Evolutionary conservation across 75 land plant genomes (phyloP), one percentile per base, ranked within the genome.

Genomic region (Pinus taeda): DNA sequence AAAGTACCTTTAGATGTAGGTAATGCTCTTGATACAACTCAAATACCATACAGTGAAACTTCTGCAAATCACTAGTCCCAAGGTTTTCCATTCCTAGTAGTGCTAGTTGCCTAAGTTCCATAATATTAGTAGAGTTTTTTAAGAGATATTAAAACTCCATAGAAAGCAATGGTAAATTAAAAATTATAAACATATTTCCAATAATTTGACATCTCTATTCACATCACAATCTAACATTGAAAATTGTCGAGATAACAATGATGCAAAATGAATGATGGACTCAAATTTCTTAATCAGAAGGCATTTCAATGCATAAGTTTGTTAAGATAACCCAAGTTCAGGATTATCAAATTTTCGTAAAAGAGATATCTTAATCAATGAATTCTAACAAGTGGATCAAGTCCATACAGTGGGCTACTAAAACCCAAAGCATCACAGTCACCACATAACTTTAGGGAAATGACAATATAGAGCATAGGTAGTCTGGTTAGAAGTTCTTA

Each of bases 1-100:
- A 95, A 42, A 78, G 83, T 87, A 67, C 82, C 87, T 80, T 97
- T 98, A 74, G 75, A 73, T 21, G 61, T 53, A 72, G 98, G 89
- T 61, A 97, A 95, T 72, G 88, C 86, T 77, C 81, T 88, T 73
- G 98, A 82, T 74, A 97, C 88, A 45, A 96, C 95, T 13, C 90
- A 88, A 45, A 97, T 91, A 76, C 98, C 88, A 78, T 88, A 97
- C 29, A 97, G 83, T 64, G 95, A 83, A 74, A 98, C 99, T 80
- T 97, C 99, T 67, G 86, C 88, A 75, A 93, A 83, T 76, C 85
- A 89, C 98, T 98, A 97, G 60, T 91, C 88, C 83, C 80, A 82
- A 4, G 74, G 57, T 63, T 82, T 86, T 75, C 78, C 81, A 80
- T 76, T 91, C 84, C 87, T 69, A 79, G 80, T 76, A 65, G 60